Percentiles rank a stretch among this genome's conserved stretches.
These are phyloP conservation scores for Panus rudis DNA, from an alignment of 768 basidiomycete genomes.

Conservation along the genomic window DNA sequence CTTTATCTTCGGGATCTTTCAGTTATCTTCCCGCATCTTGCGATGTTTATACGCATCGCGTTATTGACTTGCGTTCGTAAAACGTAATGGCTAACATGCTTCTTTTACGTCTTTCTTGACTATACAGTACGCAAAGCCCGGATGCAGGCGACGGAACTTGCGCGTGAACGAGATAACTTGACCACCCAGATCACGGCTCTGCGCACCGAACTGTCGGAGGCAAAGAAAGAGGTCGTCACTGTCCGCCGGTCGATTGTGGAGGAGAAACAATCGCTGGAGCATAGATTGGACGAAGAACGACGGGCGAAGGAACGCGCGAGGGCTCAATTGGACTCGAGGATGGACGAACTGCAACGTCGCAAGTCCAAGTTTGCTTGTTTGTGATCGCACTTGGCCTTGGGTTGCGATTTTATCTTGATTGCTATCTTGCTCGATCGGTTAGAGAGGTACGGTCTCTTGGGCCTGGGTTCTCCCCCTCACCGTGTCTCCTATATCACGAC, in stretches of 20 bases:
- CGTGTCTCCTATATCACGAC: too few relatives aligned
- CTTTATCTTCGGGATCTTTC: background rate
- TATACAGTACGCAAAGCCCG: slow-evolving; percentile 81
- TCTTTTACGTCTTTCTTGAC: slow-evolving; percentile 10
- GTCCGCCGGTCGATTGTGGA: slow-evolving; percentile 77
- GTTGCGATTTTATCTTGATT: background rate
- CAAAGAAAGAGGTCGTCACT: slow-evolving; percentile 71
- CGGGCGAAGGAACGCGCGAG: slow-evolving; percentile 84
- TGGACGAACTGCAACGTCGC: slow-evolving; percentile 77
- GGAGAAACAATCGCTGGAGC: slow-evolving; percentile 83
- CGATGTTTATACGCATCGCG: slow-evolving; percentile 8
- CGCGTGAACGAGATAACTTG: slow-evolving; percentile 76
- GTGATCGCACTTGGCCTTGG: slow-evolving; percentile 29
- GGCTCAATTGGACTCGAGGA: slow-evolving; percentile 78
- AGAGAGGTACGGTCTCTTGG: background rate
- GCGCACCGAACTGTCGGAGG: slow-evolving; percentile 66
- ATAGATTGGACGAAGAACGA: slow-evolving; percentile 79
- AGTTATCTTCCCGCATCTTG: slow-evolving; percentile 2
- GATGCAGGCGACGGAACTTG: slow-evolving; percentile 87
- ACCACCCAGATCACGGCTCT: slow-evolving; percentile 58
- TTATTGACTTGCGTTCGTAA: background rate
- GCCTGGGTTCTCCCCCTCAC: background rate
- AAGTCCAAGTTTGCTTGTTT: slow-evolving; percentile 93
- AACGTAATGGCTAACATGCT: background rate
- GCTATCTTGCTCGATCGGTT: background rate